Conservation (phyloP, 495 filamentous ascomycete species). For the Tuber borchii region DNA sequence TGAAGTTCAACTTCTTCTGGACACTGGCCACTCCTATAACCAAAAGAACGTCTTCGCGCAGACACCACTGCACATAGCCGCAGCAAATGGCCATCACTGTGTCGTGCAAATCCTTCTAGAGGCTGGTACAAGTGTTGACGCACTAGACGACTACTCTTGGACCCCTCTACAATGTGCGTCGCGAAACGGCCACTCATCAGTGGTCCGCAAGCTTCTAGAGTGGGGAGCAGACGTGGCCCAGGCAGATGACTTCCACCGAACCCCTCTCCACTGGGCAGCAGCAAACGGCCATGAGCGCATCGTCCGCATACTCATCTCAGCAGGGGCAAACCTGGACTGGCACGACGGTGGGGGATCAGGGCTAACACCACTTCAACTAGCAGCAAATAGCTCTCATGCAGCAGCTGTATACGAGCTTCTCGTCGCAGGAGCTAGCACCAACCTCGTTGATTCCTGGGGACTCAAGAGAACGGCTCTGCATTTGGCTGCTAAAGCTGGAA, state of each 20-base stretch:
- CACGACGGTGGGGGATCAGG: conserved; percentile 1
- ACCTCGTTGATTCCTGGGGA: conserved; percentile 2
- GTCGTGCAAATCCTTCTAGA: conserved; percentile 13
- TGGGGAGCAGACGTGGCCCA: conserved; percentile 4
- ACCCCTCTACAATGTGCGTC: conserved; percentile 19
- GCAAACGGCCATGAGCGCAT: conserved; percentile 8
- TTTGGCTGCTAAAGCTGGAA: background rate
- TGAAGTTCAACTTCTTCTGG: background rate
- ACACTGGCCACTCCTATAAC: background rate
- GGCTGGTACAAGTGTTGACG: conserved; percentile 10
- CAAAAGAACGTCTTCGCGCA: conserved; percentile 5
- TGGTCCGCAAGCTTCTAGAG: conserved; percentile 11
- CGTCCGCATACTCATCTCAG: conserved; percentile 9
- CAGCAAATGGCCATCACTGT: conserved; percentile 4
- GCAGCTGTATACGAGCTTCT: conserved; percentile 5
- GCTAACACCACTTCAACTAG: background rate
- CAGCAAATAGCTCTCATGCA: background rate
- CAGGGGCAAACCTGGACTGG: conserved; percentile 10
- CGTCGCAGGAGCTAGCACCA: conserved; percentile 5
- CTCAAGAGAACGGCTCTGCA: conserved; percentile 10
- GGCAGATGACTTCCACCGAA: background rate
- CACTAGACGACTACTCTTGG: background rate
- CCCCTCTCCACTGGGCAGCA: conserved; percentile 6
- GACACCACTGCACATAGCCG: conserved; percentile 19
- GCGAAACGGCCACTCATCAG: conserved; percentile 9